Evolutionary conservation across 129 eudicot species (phyloP).

Genomic region (carrot (Daucus carota)): DNA sequence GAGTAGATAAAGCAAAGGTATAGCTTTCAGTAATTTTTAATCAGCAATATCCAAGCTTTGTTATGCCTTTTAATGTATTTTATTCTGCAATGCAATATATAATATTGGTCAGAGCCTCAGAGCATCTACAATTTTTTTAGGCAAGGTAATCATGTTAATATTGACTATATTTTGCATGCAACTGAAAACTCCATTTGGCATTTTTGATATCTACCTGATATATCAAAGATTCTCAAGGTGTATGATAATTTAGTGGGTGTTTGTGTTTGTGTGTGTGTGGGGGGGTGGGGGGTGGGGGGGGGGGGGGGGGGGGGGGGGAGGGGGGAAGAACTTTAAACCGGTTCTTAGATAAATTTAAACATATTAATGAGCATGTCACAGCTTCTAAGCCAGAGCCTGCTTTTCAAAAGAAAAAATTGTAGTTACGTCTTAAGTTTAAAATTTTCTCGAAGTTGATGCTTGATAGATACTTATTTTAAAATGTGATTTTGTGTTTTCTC

Average conservation of each 20-base stretch:
- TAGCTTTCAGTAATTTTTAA: not conserved
- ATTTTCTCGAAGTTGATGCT: not conserved
- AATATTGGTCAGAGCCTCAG: not conserved
- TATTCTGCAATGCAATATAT: not conserved
- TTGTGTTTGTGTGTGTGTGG: too few relatives aligned
- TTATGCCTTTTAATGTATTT: not conserved
- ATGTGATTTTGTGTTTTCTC: not conserved
- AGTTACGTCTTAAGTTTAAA: not conserved
- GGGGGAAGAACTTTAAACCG: not conserved
- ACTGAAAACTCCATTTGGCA: not conserved
- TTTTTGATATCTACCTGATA: not conserved
- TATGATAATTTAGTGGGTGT: not conserved
- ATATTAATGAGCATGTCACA: not conserved
- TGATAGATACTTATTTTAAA: not conserved
- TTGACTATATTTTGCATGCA: not conserved
- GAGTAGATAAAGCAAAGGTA: slow-evolving; percentile 85
- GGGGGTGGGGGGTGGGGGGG: too few relatives aligned
- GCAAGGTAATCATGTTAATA: not conserved
- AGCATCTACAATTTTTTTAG: not conserved
- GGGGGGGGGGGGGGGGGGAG: not conserved
- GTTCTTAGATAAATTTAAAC: not conserved
- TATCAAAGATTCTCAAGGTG: not conserved
- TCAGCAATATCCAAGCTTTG: not conserved
- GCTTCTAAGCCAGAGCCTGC: not conserved
- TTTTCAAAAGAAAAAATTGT: not conserved